phyloP scores from a whole-genome alignment of 108 stramenopile species.

The Licmophora abbreviata region DNA sequence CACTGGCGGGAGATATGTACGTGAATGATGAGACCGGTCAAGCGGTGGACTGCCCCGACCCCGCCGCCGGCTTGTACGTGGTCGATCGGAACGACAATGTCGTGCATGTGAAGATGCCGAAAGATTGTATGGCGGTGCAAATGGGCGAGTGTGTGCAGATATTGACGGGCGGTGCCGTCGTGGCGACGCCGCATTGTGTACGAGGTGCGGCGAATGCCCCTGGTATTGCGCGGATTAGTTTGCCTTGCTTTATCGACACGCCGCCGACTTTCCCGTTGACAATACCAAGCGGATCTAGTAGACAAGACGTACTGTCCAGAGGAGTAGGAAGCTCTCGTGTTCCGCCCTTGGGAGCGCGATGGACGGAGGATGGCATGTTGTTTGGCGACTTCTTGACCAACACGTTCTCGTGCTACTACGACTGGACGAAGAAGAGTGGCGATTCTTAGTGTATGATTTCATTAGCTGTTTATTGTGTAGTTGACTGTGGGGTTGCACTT shows the following conservation, averaged over 20 bases:
- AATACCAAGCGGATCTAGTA: slow-evolving; percentile 38
- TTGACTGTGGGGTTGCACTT: no score
- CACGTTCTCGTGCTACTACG: slow-evolving; percentile 71
- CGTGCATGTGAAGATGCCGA: slow-evolving; percentile 57
- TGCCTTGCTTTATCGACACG: slow-evolving; percentile 85
- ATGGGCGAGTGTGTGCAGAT: slow-evolving; percentile 92
- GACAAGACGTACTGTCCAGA: slow-evolving; percentile 31
- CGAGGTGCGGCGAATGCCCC: slow-evolving; percentile 32
- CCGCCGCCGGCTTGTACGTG: slow-evolving; percentile 75
- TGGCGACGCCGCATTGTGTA: slow-evolving; percentile 91
- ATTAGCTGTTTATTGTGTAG: no score
- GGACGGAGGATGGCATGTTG: slow-evolving; percentile 64
- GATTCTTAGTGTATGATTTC: no score
- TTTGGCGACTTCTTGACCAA: slow-evolving; percentile 87
- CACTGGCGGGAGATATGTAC: slow-evolving; percentile 82
- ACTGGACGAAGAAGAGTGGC: slow-evolving; percentile 31
- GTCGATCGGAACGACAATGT: slow-evolving; percentile 50
- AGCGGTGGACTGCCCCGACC: slow-evolving; percentile 40
- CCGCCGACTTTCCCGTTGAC: slow-evolving; percentile 60
- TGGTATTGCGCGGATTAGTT: slow-evolving; percentile 45
- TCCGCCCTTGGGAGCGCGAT: slow-evolving; percentile 64
- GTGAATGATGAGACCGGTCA: slow-evolving; percentile 62
- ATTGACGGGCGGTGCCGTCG: slow-evolving; percentile 73
- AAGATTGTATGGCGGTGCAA: slow-evolving; percentile 87
- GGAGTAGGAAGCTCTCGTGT: slow-evolving; percentile 51